Evolutionary conservation across 345 rosid species (phyloP), one percentile per base, ranked within the genome.

Genomic region (Diplotaxis tenuifolia): DNA sequence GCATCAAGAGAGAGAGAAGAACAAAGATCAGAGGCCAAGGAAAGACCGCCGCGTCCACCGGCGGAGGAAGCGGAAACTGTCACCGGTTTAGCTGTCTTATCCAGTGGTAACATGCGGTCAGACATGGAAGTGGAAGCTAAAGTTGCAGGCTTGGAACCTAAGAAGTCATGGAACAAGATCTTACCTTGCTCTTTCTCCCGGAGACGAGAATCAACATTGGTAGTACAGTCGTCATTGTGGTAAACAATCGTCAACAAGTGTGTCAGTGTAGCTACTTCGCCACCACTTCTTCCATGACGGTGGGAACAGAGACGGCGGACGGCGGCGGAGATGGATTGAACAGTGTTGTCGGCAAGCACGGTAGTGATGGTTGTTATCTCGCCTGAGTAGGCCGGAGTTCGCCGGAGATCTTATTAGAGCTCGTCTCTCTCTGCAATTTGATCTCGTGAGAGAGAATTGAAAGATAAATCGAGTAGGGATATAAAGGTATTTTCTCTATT

Each of bases 131-230:
- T 50, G 21, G 70, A 65, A 18, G 87, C 67, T 32, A 86, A 77
- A 77, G 83, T 74, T 7, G 80, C n/a, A 42, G 76, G 36, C 79
- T 87, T 94, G 79, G 81, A 76, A 70, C 98, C 96, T 68, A 94
- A 78, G 64, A 94, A 94, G 80, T 94, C 98, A 72, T 91, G 96
- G 42, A 94, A 87, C 88, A 85, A 84, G 78, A 92, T 82, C 74
- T 83, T 83, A 16, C 72, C 82, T 69, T 83, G 76, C 21, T 85
- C 85, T 34, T 75, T 82, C 9, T 57, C 64, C 0, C 56, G 61
- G 72, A 71, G 74, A 63, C 75, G 68, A 59, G 62, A 36, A 45
- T 73, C 78, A 65, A 50, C 18, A 49, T 62, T 49, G 57, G 56
- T 72, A 19, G 21, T 60, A 21, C 38, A 59, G 32, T 62, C 73